Percentiles rank a stretch among this genome's conserved stretches.
Conservation (phyloP, 345 rosid genomes). For the Pseudoturritis turrita region DNA sequence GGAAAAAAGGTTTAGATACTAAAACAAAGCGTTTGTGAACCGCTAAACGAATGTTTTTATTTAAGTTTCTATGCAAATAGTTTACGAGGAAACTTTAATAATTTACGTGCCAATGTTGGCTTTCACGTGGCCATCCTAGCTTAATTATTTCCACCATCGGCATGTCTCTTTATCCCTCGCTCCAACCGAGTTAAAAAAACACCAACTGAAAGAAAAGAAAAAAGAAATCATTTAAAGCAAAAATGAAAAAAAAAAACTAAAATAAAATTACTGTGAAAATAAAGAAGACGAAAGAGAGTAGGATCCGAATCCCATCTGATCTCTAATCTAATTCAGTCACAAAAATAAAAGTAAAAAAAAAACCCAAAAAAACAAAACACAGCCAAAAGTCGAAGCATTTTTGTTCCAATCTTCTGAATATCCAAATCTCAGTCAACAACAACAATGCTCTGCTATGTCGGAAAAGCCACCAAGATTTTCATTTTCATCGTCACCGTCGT, state of each 20-base stretch:
- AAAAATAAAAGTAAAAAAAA: background rate
- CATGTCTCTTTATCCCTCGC: slow-evolving; percentile 1
- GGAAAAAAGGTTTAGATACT: no score
- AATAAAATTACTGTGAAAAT: background rate
- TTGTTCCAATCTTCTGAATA: slow-evolving; percentile 3
- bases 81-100: background rate
- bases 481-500: slow-evolving; percentile 75
- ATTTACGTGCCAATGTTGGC: slow-evolving; percentile 19
- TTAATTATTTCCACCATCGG: slow-evolving; percentile 10
- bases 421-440: background rate
- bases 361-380: background rate
- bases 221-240: background rate
- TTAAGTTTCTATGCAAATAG: no score
- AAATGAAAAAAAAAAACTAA: background rate
- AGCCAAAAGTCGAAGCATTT: background rate
- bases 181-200: background rate
- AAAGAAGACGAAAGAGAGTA: slow-evolving; percentile 12
- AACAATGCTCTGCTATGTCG: slow-evolving; percentile 75
- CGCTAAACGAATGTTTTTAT: no score
- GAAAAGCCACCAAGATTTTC: slow-evolving; percentile 99
- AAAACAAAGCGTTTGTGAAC: no score
- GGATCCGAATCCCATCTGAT: slow-evolving; percentile 25
- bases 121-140: slow-evolving; percentile 28
- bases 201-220: background rate
- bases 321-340: background rate